Evolutionary conservation across 1,139 yeast species (phyloP), one percentile per base, ranked within the genome.

Genomic region (Yamadazyma friedrichii): DNA sequence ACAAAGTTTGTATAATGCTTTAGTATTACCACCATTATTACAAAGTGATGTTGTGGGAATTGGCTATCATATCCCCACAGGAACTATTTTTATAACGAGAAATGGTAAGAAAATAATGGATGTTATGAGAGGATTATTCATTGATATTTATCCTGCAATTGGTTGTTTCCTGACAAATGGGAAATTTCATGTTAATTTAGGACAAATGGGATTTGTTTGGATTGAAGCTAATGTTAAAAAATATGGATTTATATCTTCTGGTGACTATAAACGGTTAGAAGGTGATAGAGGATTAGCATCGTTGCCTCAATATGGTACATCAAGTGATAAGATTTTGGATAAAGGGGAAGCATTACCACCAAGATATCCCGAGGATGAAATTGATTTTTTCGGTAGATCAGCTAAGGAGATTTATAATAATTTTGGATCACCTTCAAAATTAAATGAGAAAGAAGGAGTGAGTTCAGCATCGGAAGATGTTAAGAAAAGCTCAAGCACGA

Each of bases 171-270:
- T 58, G 80, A 84, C 53, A 74, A 91, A 42, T 79, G 95, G 62
- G 61, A 74, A 82, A 47, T 76, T 93, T 39, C 85, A 84, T 52
- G 91, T 86, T 11, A 93, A 93, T 59, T 65, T 93, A 43, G 98
- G 98, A 1, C 96, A 89, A 57, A 67, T 82, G 37, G 98, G 98
- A 1, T 93, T 82, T 64, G 96, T 93, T 2, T 91, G 87, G 70
- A 88, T 93, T 44, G 98, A 93, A 61, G 98, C 97, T 6, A 91
- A 93, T 60, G 96, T 88, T 25, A 77, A 88, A 53, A 91, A 89
- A 60, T 88, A 95, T 74, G 96, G 96, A 3, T 84, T 93, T 52
- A 95, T 96, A 22, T 74, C 80, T 12, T 69, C 73, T 12, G 84
- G 86, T 36, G 75, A 68, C 43, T 64, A 57, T 43, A 61, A 70